Base-by-base conservation (phyloP, 2,329 filamentous ascomycete genomes). In the Colletotrichum sp. region DNA sequence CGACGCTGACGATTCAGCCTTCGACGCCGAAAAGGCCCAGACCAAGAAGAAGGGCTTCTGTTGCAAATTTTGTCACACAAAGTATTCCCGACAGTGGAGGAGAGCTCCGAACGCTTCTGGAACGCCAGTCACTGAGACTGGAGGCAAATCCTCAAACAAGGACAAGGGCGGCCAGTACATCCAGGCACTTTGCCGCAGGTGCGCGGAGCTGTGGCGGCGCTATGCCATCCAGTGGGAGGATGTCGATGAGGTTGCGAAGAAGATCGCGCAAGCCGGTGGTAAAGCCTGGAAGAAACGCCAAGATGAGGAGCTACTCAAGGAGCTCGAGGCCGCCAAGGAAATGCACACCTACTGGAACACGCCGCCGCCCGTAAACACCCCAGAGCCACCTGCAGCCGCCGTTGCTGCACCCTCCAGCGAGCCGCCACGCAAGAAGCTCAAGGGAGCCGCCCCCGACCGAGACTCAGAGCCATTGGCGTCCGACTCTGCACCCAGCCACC, bases 181-280 rank as follows among this genome's bases (percentile, higher is more conserved):
- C 21, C 90, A 96, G 65, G 96, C 96, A 5, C 90, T 99, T 6
- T 99, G 97, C 83, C 91, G 96, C 74, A 93, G 96, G 75, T 99
- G 97, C 82, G 96, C 96, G 30, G 93, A 97, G 80, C 88, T 99
- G 10, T 99, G 97, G 97, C 93, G 97, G 66, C 95, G 96, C 78
- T 99, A 99, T 84, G 96, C 94, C 18, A 95, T 99, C 77, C 95
- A 98, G 79, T 99, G 95, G 93, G 97, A 99, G 84, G 95, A 98
- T 79, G 91, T 96, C 16, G 97, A 99, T 57, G 96, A 99, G 80
- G 91, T 98, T 48, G 92, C 93, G 52, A 98, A 96, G 86, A 98
- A 98, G 86, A 93, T 98, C 57, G 92, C 93, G 1, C 92, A 94
- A 78, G 92, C 93, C 61, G 95, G 95, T 58, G 94, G 94, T 61